Evolutionary conservation across 129 eudicot species (phyloP).

Genomic region (Glebionis coronaria): DNA sequence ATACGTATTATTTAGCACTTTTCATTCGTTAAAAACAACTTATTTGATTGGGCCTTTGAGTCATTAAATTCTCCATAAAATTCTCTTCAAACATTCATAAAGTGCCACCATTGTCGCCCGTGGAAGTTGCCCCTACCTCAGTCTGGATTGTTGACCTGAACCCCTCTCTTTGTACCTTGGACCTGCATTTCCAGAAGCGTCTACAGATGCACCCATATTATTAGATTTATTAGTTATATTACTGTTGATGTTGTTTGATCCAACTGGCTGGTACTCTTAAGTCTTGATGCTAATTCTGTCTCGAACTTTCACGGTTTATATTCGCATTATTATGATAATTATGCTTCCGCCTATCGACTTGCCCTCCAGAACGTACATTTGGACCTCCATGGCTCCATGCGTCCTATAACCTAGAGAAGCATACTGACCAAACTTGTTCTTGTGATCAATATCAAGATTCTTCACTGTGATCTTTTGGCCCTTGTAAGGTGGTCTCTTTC

Average conservation of each 20-base stretch:
- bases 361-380: constrained; percentile 39
- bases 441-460: constrained; percentile 35
- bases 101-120: constrained; percentile 46
- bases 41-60: too few relatives aligned
- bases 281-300: constrained; percentile 64
- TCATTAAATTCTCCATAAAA: constrained; percentile 18
- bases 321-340: constrained; percentile 24
- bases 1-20: too few relatives aligned
- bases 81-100: constrained; percentile 33
- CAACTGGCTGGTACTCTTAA: constrained; percentile 93
- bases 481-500: constrained; percentile 50
- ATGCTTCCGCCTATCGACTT: constrained; percentile 51
- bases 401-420: constrained; percentile 48
- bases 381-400: constrained; percentile 54
- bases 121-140: constrained; percentile 66
- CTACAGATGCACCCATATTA: constrained; percentile 43
- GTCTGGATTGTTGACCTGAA: constrained; percentile 48
- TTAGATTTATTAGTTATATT: constrained; percentile 32
- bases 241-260: constrained; percentile 40
- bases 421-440: constrained; percentile 40
- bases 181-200: constrained; percentile 37
- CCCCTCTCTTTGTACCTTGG: constrained; percentile 50
- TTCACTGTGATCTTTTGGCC: constrained; percentile 37
- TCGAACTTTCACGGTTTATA: constrained; percentile 52
- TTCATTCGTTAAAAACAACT: too few relatives aligned